A percentile compares a stretch with the other conserved stretches of the same genome.
Evolutionary conservation across 495 filamentous ascomycete genomes (phyloP).

Genomic region (Penicillium simplicissimum): DNA sequence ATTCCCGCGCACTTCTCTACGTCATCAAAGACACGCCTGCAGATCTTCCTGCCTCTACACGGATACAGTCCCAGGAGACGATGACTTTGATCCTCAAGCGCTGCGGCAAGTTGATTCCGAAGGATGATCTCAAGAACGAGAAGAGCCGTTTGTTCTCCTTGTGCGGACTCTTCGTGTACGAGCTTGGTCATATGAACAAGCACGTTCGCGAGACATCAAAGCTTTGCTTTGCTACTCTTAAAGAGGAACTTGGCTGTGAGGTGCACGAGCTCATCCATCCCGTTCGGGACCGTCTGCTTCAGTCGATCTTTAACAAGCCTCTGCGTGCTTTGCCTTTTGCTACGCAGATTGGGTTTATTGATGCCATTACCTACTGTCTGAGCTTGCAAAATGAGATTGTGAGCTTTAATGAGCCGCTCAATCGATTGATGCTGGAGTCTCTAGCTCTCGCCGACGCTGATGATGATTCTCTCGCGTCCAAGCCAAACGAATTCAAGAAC

Average conservation of each 20-base stretch:
- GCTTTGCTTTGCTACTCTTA: constrained; percentile 75
- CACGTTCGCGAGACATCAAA: constrained; percentile 87
- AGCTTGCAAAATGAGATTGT: constrained; percentile 82
- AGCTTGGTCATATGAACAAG: constrained; percentile 91
- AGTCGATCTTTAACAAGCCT: constrained; percentile 92
- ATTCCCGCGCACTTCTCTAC: constrained; percentile 84
- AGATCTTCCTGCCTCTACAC: constrained; percentile 85
- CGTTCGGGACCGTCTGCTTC: constrained; percentile 80
- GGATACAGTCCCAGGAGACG: constrained; percentile 76
- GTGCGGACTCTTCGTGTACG: constrained; percentile 78
- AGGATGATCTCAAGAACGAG: constrained; percentile 71
- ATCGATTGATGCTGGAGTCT: constrained; percentile 86
- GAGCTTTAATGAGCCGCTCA: constrained; percentile 85
- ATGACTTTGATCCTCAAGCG: constrained; percentile 73
- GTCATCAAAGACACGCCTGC: constrained; percentile 96
- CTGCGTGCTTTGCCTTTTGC: constrained; percentile 87
- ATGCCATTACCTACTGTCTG: constrained; percentile 93
- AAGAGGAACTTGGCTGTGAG: constrained; percentile 70
- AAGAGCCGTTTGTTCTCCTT: constrained; percentile 68
- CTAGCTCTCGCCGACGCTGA: constrained; percentile 90
- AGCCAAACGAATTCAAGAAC: constrained; percentile 85
- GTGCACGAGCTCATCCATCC: constrained; percentile 83
- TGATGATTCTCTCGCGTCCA: constrained; percentile 81
- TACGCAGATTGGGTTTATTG: constrained; percentile 95
- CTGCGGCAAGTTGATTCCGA: constrained; percentile 71